phyloP scores from a whole-genome alignment of 2,329 filamentous ascomycete species.

The Aspergillus alliaceus region DNA sequence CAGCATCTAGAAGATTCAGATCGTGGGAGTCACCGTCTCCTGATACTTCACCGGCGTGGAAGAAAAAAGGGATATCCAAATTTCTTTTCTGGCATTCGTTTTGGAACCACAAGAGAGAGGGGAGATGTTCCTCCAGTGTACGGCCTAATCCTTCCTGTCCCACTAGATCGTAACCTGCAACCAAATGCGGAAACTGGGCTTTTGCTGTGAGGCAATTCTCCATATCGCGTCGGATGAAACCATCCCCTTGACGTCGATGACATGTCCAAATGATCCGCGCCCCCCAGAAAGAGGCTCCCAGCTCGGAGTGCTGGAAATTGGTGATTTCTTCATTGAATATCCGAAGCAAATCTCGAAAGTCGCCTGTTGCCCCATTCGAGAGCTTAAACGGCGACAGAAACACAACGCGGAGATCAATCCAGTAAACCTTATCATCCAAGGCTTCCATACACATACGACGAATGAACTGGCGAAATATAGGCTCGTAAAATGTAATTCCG shows the following conservation, averaged over 20 bases:
- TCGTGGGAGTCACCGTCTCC: slow-evolving; percentile 76
- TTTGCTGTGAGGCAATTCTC: slow-evolving; percentile 77
- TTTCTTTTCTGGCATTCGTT: slow-evolving; percentile 73
- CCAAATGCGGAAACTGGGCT: slow-evolving; percentile 73
- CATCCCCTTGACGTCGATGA: slow-evolving; percentile 49
- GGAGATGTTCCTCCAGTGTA: slow-evolving; percentile 70
- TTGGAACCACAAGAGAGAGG: slow-evolving; percentile 86
- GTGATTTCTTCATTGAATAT: slow-evolving; percentile 76
- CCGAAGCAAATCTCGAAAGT: too few relatives aligned
- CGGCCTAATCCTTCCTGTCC: slow-evolving; percentile 84
- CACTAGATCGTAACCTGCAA: slow-evolving; percentile 84
- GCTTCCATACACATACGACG: slow-evolving; percentile 67
- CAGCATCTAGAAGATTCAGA: slow-evolving; percentile 79
- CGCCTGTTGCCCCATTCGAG: too few relatives aligned
- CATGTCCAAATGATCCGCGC: slow-evolving; percentile 79
- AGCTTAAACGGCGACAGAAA: slow-evolving; percentile 66
- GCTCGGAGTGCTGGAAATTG: slow-evolving; percentile 67
- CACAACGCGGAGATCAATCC: slow-evolving; percentile 74
- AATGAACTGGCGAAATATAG: slow-evolving; percentile 75
- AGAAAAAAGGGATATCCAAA: slow-evolving; percentile 85
- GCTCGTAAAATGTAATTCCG: slow-evolving; percentile 79
- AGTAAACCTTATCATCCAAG: slow-evolving; percentile 74
- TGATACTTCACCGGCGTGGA: slow-evolving; percentile 88
- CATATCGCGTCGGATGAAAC: slow-evolving; percentile 58
- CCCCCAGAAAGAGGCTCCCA: slow-evolving; percentile 78